These are phyloP conservation scores for Lipomyces chichibuensis DNA, from an alignment of 805 yeast genomes.

Conservation along the genomic window DNA sequence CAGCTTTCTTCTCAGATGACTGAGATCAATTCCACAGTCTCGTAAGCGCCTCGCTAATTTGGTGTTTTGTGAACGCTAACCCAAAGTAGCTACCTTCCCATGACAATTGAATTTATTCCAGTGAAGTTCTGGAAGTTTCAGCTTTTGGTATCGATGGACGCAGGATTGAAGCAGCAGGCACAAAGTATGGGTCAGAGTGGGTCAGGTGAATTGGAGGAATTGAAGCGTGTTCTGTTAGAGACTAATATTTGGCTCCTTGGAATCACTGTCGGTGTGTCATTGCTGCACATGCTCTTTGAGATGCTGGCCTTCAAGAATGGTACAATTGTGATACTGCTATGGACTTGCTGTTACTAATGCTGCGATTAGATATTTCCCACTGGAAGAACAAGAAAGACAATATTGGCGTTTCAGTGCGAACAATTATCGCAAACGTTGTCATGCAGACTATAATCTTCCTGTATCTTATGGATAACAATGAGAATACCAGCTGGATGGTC, in stretches of 20 bases:
- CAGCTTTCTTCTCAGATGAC: constrained; percentile 46
- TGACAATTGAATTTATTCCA: constrained; percentile 43
- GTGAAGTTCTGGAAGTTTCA: constrained; percentile 45
- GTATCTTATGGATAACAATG: constrained; percentile 48
- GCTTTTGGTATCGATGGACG: constrained; percentile 39
- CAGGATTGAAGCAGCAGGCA: constrained; percentile 43
- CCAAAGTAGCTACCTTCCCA: constrained; percentile 32
- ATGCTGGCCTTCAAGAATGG: constrained; percentile 49
- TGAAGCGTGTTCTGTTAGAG: constrained; percentile 47
- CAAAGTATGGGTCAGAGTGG: constrained; percentile 38
- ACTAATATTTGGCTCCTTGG: constrained; percentile 47
- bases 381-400: constrained; percentile 49
- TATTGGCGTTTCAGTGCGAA: constrained; percentile 48
- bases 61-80: not conserved
- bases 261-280: constrained; percentile 44
- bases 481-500: constrained; percentile 48
- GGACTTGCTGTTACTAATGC: constrained; percentile 6
- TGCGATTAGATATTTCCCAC: constrained; percentile 45
- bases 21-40: constrained; percentile 41
- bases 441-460: constrained; percentile 49
- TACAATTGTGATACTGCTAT: not conserved
- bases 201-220: constrained; percentile 45
- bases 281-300: constrained; percentile 48
- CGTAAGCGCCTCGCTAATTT: constrained; percentile 6
- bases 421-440: constrained; percentile 48